These are phyloP conservation scores for Cardamine occulta DNA, from an alignment of 345 rosid species.

Conservation along the genomic window DNA sequence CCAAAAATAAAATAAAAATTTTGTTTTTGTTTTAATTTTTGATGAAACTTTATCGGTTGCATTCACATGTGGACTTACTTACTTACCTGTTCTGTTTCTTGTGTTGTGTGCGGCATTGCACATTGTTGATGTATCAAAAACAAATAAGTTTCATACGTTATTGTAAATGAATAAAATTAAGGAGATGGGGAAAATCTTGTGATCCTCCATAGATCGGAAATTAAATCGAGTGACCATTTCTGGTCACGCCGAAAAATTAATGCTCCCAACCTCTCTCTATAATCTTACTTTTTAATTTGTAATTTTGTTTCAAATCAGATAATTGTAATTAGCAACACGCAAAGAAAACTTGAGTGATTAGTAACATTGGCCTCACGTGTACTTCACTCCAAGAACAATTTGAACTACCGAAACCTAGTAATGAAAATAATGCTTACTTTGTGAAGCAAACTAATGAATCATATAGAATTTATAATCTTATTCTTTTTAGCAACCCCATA, in stretches of 20 bases:
- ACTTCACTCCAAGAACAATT: slow-evolving; percentile 17
- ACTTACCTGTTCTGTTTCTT: slow-evolving; percentile 11
- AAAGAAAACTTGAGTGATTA: slow-evolving; percentile 6
- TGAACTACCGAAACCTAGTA: slow-evolving; percentile 6
- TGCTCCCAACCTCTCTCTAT: slow-evolving; percentile 24
- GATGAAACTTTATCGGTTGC: neutral
- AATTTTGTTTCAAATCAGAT: neutral
- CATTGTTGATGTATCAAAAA: neutral
- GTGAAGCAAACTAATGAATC: slow-evolving; percentile 25
- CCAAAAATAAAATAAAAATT: neutral
- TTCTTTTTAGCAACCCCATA: slow-evolving; percentile 13
- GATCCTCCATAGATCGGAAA: slow-evolving; percentile 26
- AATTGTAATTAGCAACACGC: neutral
- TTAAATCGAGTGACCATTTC: slow-evolving; percentile 17
- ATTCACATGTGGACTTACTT: neutral
- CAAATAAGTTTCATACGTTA: neutral
- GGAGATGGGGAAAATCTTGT: slow-evolving; percentile 26
- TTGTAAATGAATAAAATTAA: slow-evolving; percentile 8
- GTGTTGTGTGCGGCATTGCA: slow-evolving; percentile 24
- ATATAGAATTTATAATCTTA: neutral
- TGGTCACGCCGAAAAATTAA: slow-evolving; percentile 32
- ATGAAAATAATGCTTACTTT: slow-evolving; percentile 6
- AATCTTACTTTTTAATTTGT: neutral
- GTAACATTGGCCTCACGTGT: slow-evolving; percentile 10
- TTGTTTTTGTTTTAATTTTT: neutral